Evolutionary conservation across 306 rosid genomes (phyloP), one percentile per base, ranked within the genome.

Genomic region (Trifolium dubium): DNA sequence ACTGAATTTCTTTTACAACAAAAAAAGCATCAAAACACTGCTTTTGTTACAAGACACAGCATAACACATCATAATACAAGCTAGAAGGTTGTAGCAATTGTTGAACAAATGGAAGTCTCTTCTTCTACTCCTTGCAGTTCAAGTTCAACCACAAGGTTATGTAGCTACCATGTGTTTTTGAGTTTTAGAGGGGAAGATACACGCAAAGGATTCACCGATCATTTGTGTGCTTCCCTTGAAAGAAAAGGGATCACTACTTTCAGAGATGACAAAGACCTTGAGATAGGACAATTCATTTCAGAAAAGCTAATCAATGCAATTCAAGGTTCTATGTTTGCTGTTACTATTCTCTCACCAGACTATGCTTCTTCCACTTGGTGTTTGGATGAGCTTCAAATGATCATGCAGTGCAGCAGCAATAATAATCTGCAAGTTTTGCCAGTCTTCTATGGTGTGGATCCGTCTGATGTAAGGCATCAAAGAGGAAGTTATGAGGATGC

Each of bases 331-430:
- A 51, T 53, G 74, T 51, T 70, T 70, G 74, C 64, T 4, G 35
- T 70, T 4, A 30, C 62, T 19, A 19, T 70, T 12, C 50, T 70
- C 19, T 51, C 74, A 53, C 63, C 49, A 50, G 59, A 51, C 6
- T 69, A 69, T 69, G 73, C 73, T 69, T 49, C 46, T 9, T 69
- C 74, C 15, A 17, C 37, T 18, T 53, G 74, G 74, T 69, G 64
- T 70, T 70, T 70, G 75, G 75, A 70, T 35, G 75, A 70, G 37
- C 53, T 70, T 6, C 64, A 70, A 54, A 70, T 18, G 75, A 70
- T 70, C 32, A 40, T 70, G 12, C 64, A 70, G 75, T 70, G 75
- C 3, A 10, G 12, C 23, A 50, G 4, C 2, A 47, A 51, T 3
- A 32, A 13, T 4, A 13, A 13, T 13, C 39, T 29, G 3, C 35